Evolutionary conservation across 2,329 filamentous ascomycete species (phyloP).

Genomic region (Mariannaea sp.): DNA sequence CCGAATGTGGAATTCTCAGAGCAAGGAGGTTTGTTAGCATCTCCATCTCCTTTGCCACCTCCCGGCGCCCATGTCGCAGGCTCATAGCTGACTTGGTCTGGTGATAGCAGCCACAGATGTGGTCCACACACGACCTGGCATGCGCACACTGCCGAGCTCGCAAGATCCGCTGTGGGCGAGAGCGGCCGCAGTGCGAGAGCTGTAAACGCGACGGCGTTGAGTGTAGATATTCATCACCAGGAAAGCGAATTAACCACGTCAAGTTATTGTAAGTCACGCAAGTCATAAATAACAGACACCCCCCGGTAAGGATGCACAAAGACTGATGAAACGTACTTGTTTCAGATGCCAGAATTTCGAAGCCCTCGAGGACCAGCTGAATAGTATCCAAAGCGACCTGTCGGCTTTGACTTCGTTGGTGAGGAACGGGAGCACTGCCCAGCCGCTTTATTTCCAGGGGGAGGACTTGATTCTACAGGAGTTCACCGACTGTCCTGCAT

Average conservation of each 20-base stretch:
- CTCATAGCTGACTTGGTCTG: slow-evolving; percentile 19
- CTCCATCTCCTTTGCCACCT: no score
- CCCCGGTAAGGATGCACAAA: slow-evolving; percentile 5
- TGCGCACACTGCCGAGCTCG: slow-evolving; percentile 37
- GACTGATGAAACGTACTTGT: slow-evolving; percentile 25
- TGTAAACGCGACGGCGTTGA: slow-evolving; percentile 39
- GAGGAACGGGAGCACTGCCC: slow-evolving; percentile 23
- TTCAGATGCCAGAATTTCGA: slow-evolving; percentile 38
- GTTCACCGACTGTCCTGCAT: not conserved
- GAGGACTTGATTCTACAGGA: slow-evolving; percentile 20
- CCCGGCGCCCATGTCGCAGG: not conserved
- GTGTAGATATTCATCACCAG: slow-evolving; percentile 37
- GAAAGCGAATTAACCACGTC: slow-evolving; percentile 38
- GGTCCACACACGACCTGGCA: slow-evolving; percentile 38
- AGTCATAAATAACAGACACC: not conserved
- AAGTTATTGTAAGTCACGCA: slow-evolving; percentile 35
- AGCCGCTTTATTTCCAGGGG: slow-evolving; percentile 13
- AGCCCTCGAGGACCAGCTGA: slow-evolving; percentile 35
- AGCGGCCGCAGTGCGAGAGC: slow-evolving; percentile 38
- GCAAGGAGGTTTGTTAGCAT: slow-evolving; percentile 36
- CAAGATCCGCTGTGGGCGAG: slow-evolving; percentile 37
- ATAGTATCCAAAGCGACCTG: slow-evolving; percentile 36
- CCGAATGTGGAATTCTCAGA: slow-evolving; percentile 34
- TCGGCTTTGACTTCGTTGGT: slow-evolving; percentile 36
- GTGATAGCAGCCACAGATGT: slow-evolving; percentile 33